Evolutionary conservation across 2,329 filamentous ascomycete genomes (phyloP), one percentile per base, ranked within the genome.

Genomic region (Ilyonectria robusta): DNA sequence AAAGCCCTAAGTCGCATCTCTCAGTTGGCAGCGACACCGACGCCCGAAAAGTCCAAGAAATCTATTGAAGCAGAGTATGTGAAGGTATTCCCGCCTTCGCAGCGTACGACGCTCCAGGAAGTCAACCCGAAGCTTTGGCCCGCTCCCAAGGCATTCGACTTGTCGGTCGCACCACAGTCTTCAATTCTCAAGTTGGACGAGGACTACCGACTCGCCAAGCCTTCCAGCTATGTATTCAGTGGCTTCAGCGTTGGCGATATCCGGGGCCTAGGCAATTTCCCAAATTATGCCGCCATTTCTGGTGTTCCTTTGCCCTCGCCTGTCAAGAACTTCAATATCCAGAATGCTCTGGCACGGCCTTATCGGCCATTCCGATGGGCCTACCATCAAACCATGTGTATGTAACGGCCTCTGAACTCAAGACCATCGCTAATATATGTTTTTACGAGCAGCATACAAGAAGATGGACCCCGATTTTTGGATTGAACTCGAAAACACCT

Each of bases 341-440:
- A 86, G 15, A 92, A 84, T 69, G 93, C 94, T 1, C 74, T 86
- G 10, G 88, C 94, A 1, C 85, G 94, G 64, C 94, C 94, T 0
- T 97, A 95, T 77, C 86, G 94, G 46, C 94, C 94, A 0, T 92
- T 97, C 48, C 81, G 94, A 74, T 97, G 94, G 94, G 84, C 86
- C 0, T 97, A 97, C 76, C 93, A 96, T 77, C 94, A 97, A 77
- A 97, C 94, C 0, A 97, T 97, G 94, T 93, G 93, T 95, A 87
- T 57, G 74, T 68, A 6, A 3, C 1, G 1, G 17, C 2, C 17
- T 7, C 10, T 35, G 1, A 40, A 26, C 5, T 37, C 1, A 33
- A 1, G 3, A 35, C 2, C 1, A 23, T 11, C 1, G 73, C 91
- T 85, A 51, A 42, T 17, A 31, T 31, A 4, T 2, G n/a, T 13